phyloP scores from a whole-genome alignment of 2,329 filamentous ascomycete genomes.

The Trichophyton verrucosum region DNA sequence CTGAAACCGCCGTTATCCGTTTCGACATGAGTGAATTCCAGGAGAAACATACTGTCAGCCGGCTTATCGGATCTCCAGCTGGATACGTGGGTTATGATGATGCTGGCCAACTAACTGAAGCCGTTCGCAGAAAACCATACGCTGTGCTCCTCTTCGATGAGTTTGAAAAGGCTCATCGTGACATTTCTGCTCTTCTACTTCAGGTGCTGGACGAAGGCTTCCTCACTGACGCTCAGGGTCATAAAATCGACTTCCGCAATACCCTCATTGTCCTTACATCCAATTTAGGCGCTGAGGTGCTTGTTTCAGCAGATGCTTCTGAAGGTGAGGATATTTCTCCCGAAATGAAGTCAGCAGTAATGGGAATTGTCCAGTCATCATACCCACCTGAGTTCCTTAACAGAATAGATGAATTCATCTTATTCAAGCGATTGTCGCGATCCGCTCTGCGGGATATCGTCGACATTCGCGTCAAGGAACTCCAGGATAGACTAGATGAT shows the following conservation, averaged over 20 bases:
- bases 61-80: slow-evolving; percentile 82
- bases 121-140: slow-evolving; percentile 87
- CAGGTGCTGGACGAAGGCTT: slow-evolving; percentile 95
- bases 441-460: slow-evolving; percentile 80
- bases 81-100: slow-evolving; percentile 97
- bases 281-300: slow-evolving; percentile 83
- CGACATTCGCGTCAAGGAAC: slow-evolving; percentile 75
- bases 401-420: slow-evolving; percentile 89
- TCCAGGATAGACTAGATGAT: slow-evolving; percentile 73
- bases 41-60: slow-evolving; percentile 89
- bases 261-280: slow-evolving; percentile 94
- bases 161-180: slow-evolving; percentile 92
- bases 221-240: slow-evolving; percentile 86
- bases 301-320: slow-evolving; percentile 60
- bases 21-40: slow-evolving; percentile 99
- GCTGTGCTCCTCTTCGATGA: slow-evolving; percentile 92
- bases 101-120: slow-evolving; percentile 89
- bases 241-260: slow-evolving; percentile 93
- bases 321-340: slow-evolving; percentile 60
- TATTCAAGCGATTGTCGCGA: slow-evolving; percentile 77
- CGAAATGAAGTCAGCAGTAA: slow-evolving; percentile 63
- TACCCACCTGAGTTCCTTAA: slow-evolving; percentile 94
- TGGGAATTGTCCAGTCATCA: slow-evolving; percentile 65
- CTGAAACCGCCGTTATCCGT: slow-evolving; percentile 75
- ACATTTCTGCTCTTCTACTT: slow-evolving; percentile 81